Percentiles rank a stretch among this genome's conserved stretches.
phyloP scores from a whole-genome alignment of 305 asterid species.

The Fraxinus nigra region DNA sequence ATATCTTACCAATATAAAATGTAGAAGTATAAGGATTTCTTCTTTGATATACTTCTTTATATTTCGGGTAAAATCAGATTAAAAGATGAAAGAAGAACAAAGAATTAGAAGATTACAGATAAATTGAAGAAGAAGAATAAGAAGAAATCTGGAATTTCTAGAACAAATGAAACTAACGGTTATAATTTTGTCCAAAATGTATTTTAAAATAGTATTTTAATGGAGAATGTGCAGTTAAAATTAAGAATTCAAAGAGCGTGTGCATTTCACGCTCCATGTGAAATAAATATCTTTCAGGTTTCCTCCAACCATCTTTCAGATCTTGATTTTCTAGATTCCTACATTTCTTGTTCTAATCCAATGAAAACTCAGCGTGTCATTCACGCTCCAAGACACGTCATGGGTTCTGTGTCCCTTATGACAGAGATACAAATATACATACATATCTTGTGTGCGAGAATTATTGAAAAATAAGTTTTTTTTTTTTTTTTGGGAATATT shows the following conservation, averaged over 20 bases:
- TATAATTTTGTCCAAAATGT: too few relatives aligned
- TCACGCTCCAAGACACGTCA: constrained; percentile 32
- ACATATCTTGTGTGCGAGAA: neutral
- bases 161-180: too few relatives aligned
- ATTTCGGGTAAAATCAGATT: too few relatives aligned
- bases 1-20: too few relatives aligned
- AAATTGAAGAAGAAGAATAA: too few relatives aligned
- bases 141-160: too few relatives aligned
- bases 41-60: too few relatives aligned
- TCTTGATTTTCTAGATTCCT: constrained; percentile 42
- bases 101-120: too few relatives aligned
- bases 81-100: too few relatives aligned
- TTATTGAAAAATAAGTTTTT: neutral
- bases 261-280: constrained; percentile 3
- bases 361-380: constrained; percentile 10
- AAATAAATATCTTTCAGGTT: constrained; percentile 10
- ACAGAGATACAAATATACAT: neutral
- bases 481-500: neutral
- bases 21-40: too few relatives aligned
- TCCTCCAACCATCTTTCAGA: constrained; percentile 30
- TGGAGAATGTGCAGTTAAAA: neutral
- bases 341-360: constrained; percentile 32
- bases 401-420: neutral
- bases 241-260: neutral
- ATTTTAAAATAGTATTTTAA: too few relatives aligned